Percentiles rank a stretch among this genome's conserved stretches.
Conservation (phyloP, 1,284 basidiomycete species). For the Irpex lacteus region DNA sequence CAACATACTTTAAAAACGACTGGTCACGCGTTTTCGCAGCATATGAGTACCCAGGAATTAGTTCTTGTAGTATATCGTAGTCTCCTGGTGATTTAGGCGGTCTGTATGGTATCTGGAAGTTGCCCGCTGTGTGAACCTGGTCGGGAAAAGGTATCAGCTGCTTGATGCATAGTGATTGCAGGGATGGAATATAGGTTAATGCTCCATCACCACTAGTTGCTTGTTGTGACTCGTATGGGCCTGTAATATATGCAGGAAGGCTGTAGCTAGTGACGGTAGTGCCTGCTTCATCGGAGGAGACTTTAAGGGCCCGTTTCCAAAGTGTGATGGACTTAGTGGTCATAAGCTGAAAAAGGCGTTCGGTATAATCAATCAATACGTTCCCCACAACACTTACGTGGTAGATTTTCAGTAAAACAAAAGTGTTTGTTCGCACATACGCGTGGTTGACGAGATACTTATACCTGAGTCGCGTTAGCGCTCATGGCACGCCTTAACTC, state of each 20-base stretch:
- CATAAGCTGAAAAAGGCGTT: constrained; percentile 9
- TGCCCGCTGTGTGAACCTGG: constrained; percentile 31
- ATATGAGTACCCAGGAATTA: constrained; percentile 30
- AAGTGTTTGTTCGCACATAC: background rate
- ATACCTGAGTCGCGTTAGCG: background rate
- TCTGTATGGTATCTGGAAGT: constrained; percentile 28
- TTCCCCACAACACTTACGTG: background rate
- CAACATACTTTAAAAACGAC: constrained; percentile 27
- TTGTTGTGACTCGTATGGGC: constrained; percentile 22
- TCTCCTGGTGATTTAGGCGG: constrained; percentile 19
- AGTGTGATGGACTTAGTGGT: constrained; percentile 27
- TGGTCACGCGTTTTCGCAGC: constrained; percentile 22
- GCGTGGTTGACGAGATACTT: background rate
- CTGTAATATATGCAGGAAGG: constrained; percentile 23
- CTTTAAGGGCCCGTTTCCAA: constrained; percentile 18
- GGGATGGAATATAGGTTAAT: constrained; percentile 34
- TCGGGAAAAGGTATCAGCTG: constrained; percentile 36
- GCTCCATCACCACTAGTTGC: background rate
- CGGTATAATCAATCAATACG: background rate
- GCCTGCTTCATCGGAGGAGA: constrained; percentile 36
- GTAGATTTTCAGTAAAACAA: background rate
- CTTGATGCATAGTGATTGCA: constrained; percentile 38
- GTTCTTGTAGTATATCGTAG: constrained; percentile 35
- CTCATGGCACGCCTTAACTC: too few species aligned
- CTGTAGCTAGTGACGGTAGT: constrained; percentile 29